Percentiles rank a stretch among this genome's conserved stretches.
phyloP scores from a whole-genome alignment of 2,329 filamentous ascomycete genomes.

The Akanthomyces uredinophilus region DNA sequence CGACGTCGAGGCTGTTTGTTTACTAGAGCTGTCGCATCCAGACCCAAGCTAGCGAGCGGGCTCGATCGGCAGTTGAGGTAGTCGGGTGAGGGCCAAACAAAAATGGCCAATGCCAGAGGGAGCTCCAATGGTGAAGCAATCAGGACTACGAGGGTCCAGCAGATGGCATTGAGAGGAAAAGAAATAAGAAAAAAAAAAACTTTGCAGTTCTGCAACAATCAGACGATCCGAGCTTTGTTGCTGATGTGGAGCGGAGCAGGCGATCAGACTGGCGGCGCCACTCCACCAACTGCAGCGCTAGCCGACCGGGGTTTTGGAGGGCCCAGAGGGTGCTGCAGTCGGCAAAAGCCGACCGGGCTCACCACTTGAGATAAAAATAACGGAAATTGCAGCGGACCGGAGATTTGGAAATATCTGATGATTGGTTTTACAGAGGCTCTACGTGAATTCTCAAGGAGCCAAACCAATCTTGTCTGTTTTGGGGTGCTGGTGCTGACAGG shows the following conservation, averaged over 20 bases:
- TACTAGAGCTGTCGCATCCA: not conserved
- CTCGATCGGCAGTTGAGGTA: too few relatives aligned
- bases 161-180: not conserved
- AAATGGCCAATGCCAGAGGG: not conserved
- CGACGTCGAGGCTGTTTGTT: not conserved
- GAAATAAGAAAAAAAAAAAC: not conserved
- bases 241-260: not conserved
- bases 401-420: not conserved
- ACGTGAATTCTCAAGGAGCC: not conserved
- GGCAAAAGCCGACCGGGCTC: not conserved
- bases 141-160: not conserved
- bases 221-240: not conserved
- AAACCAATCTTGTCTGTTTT: not conserved
- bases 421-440: too few relatives aligned
- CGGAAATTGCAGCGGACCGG: not conserved
- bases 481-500: not conserved
- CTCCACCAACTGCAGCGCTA: too few relatives aligned
- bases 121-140: not conserved
- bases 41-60: not conserved
- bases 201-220: too few relatives aligned
- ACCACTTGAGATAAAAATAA: not conserved
- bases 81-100: not conserved
- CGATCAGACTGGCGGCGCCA: constrained; percentile 3
- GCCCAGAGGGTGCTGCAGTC: not conserved
- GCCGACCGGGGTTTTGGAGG: not conserved